Evolutionary conservation across 148 eudicot species (phyloP).

Genomic region (Fallopia convolvulus): DNA sequence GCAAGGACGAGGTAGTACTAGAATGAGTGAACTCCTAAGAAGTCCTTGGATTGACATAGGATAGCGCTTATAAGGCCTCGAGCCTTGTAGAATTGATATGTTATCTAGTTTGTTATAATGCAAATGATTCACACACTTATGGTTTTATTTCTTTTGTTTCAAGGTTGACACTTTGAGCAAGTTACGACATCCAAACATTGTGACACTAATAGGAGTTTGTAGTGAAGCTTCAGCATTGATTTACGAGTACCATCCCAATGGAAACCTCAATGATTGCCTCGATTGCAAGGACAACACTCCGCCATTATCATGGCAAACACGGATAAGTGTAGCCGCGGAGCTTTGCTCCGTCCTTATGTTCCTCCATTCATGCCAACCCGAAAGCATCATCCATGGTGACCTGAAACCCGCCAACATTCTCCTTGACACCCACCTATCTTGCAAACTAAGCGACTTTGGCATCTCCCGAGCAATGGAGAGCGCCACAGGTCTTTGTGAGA

Average conservation of each 20-base stretch:
- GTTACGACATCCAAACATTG: constrained; percentile 74
- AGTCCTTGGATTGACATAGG: no score
- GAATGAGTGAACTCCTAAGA: no score
- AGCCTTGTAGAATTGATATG: background rate
- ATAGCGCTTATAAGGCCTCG: no score
- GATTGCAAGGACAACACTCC: constrained; percentile 58
- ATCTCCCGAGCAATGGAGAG: constrained; percentile 32
- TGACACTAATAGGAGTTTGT: constrained; percentile 80
- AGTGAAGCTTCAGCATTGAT: constrained; percentile 55
- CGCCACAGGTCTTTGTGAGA: constrained; percentile 26
- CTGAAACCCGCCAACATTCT: constrained; percentile 66
- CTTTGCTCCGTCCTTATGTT: constrained; percentile 72
- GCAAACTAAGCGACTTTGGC: constrained; percentile 80
- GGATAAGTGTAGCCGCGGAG: constrained; percentile 76
- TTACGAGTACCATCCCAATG: constrained; percentile 74
- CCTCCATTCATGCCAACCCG: constrained; percentile 61
- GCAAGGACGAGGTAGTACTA: no score
- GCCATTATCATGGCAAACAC: constrained; percentile 76
- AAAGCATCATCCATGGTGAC: constrained; percentile 56
- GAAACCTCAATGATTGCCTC: constrained; percentile 88
- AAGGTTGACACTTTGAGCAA: constrained; percentile 79
- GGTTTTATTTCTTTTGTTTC: background rate
- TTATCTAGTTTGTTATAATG: background rate
- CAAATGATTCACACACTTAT: background rate
- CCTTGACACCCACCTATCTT: constrained; percentile 46